These are phyloP conservation scores for Lobosporangium transversale DNA, from an alignment of 192 early-diverging fungal genomes.

Conservation along the genomic window DNA sequence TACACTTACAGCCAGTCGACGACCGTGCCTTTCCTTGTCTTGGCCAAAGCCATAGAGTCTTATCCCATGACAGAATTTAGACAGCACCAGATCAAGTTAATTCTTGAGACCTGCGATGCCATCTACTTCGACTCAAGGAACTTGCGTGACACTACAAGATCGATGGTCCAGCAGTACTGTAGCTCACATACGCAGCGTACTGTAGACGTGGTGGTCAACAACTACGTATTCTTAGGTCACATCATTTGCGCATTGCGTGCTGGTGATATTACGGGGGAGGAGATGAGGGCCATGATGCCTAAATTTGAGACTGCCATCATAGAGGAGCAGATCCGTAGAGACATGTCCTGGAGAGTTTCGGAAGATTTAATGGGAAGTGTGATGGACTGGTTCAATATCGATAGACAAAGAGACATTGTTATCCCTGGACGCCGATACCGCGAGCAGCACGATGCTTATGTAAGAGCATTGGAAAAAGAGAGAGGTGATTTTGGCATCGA, in stretches of 20 bases:
- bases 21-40: slow-evolving; percentile 53
- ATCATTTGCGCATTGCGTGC: slow-evolving; percentile 52
- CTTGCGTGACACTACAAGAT: slow-evolving; percentile 49
- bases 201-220: slow-evolving; percentile 55
- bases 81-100: slow-evolving; percentile 47
- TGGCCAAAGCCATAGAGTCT: slow-evolving; percentile 45
- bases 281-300: slow-evolving; percentile 19
- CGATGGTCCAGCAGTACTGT: slow-evolving; percentile 40
- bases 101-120: slow-evolving; percentile 57
- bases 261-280: slow-evolving; percentile 34
- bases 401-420: slow-evolving; percentile 30
- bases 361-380: slow-evolving; percentile 35
- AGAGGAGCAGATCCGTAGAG: slow-evolving; percentile 53
- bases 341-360: slow-evolving; percentile 31
- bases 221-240: slow-evolving; percentile 53
- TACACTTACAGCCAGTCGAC: slow-evolving; percentile 56
- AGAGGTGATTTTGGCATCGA: not conserved
- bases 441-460: slow-evolving; percentile 31
- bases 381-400: slow-evolving; percentile 27
- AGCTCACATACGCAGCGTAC: slow-evolving; percentile 40
- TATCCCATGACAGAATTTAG: slow-evolving; percentile 50
- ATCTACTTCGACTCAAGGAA: slow-evolving; percentile 47
- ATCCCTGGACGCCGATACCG: slow-evolving; percentile 17
- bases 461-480: slow-evolving; percentile 9
- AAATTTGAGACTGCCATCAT: slow-evolving; percentile 37